Base-by-base conservation (phyloP, 2,329 filamentous ascomycete genomes). In the Exophiala xenobiotica region DNA sequence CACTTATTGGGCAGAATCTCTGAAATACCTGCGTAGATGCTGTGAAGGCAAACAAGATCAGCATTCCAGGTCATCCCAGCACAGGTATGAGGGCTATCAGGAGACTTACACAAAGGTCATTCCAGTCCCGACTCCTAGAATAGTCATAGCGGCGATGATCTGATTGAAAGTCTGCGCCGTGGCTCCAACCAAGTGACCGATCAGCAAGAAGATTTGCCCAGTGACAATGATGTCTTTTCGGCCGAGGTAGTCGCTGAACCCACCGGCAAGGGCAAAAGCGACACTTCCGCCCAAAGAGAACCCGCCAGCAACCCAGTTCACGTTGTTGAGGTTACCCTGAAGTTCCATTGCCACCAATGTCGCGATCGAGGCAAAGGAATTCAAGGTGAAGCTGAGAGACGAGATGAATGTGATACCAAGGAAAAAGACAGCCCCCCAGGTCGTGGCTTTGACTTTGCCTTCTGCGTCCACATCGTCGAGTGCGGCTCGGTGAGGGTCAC, bases 161-260 rank as follows among this genome's bases (percentile, higher is more conserved):
- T 63, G 64, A 43, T 64, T 63, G 52, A 74, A 61, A 42, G 57
- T 65, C 33, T 64, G 61, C 1, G 69, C 69, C 5, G 64, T 67
- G 5, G 67, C 68, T 44, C 65, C 63, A 33, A 72, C 61, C 42
- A 73, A 66, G 47, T 62, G 61, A 4, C 70, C 69, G 40, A 74
- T 56, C 14, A 72, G 59, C 8, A 62, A 64, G 2, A 73, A 48
- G 6, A 55, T 16, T n/a, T 57, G 56, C 24, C 66, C 12, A 1
- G 18, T 6, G 22, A 44, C 22, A 26, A 44, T 31, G 8, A 44
- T 22, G 18, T 44, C 41, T 16, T 44, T 44, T 29, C 41, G 41
- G 29, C 41, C 41, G 7, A 44, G 24, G 41, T 44, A 44, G 41
- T 44, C 41, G 18, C 41, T 44, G 18, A 44, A 18, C 29, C 18